These are phyloP conservation scores for Trametes versicolor DNA, from an alignment of 1,284 basidiomycete species.

Conservation along the genomic window DNA sequence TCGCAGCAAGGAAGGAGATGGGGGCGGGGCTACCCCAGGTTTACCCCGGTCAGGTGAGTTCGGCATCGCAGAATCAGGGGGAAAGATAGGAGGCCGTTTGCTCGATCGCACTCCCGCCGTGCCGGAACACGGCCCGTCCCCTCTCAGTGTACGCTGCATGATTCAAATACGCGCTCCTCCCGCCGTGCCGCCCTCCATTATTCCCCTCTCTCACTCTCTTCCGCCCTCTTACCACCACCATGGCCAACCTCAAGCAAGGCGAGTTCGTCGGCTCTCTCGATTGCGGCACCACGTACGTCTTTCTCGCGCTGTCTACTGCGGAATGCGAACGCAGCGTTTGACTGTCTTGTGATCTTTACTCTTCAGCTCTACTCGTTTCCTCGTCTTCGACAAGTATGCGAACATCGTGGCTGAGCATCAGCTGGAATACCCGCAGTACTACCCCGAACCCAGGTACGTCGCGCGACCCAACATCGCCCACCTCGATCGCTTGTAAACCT, in stretches of 20 bases:
- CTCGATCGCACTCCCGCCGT: no score
- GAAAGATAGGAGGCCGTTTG: no score
- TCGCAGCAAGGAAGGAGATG: not conserved
- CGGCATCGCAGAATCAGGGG: no score
- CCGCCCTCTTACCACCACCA: conserved; percentile 34
- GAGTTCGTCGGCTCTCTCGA: conserved; percentile 92
- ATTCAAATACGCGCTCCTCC: conserved; percentile 25
- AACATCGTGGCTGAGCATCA: conserved; percentile 90
- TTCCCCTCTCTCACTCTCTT: conserved; percentile 10
- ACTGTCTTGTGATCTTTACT: conserved; percentile 3
- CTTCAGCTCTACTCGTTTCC: conserved; percentile 90
- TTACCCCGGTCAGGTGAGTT: conserved; percentile 30
- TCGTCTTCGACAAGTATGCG: conserved; percentile 91
- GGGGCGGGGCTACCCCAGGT: conserved; percentile 17
- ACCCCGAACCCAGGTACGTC: conserved; percentile 84
- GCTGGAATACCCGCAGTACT: conserved; percentile 92
- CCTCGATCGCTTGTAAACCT: conserved; percentile 13
- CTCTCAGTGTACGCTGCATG: conserved; percentile 5
- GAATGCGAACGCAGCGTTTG: not conserved
- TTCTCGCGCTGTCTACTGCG: not conserved
- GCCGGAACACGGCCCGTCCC: no score
- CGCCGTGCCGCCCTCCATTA: conserved; percentile 7
- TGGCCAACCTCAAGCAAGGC: conserved; percentile 60
- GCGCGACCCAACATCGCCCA: not conserved
- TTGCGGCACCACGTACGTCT: conserved; percentile 89